phyloP scores from a whole-genome alignment of 768 basidiomycete species.

The Pilatotrama ljubarskyi region DNA sequence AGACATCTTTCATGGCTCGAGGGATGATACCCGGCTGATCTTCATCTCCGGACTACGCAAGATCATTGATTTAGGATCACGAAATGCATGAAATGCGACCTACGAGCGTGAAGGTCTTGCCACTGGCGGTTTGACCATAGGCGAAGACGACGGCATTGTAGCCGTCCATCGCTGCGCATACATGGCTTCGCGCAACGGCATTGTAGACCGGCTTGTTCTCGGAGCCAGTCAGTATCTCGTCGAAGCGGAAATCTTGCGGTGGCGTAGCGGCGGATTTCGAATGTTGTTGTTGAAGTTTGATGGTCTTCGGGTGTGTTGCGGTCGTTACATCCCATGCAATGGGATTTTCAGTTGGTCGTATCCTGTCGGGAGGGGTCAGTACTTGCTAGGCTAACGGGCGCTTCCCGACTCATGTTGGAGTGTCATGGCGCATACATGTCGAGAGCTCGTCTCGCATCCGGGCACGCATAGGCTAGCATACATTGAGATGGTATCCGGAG shows the following conservation, averaged over 20 bases:
- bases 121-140: slow-evolving; percentile 84
- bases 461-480: too few species aligned
- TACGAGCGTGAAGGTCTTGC: slow-evolving; percentile 71
- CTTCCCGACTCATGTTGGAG: too few species aligned
- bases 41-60: slow-evolving; percentile 65
- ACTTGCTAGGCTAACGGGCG: too few species aligned
- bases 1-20: slow-evolving; percentile 89
- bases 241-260: slow-evolving; percentile 62
- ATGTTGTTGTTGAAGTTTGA: slow-evolving; percentile 62
- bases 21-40: slow-evolving; percentile 94
- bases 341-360: slow-evolving; percentile 56
- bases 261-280: slow-evolving; percentile 44
- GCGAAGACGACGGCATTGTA: slow-evolving; percentile 97
- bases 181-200: slow-evolving; percentile 74
- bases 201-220: slow-evolving; percentile 80
- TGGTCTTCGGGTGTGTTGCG: slow-evolving; percentile 41
- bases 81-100: slow-evolving; percentile 24
- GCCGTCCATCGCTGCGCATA: slow-evolving; percentile 93
- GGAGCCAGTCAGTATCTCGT: slow-evolving; percentile 75
- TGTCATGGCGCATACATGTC: too few species aligned
- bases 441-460: too few species aligned
- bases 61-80: too few species aligned
- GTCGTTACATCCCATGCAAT: slow-evolving; percentile 57
- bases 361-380: slow-evolving; percentile 38
- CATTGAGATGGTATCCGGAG: too few species aligned